Evolutionary conservation across 2,329 filamentous ascomycete species (phyloP).

Genomic region (Madurella mycetomatis): DNA sequence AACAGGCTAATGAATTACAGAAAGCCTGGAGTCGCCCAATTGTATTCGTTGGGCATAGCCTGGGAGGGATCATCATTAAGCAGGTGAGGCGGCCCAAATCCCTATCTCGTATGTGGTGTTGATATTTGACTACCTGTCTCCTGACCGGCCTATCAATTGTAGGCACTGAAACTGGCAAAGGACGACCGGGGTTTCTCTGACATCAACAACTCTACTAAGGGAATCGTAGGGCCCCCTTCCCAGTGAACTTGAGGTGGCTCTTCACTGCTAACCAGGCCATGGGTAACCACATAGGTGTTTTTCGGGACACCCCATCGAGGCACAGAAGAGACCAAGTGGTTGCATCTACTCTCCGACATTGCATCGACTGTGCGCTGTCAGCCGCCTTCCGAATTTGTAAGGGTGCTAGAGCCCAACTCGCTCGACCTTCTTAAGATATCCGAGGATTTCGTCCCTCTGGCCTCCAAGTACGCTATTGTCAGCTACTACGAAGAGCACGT

Average conservation of each 20-base stretch:
- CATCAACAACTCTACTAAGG: slow-evolving; percentile 13
- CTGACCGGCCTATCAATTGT: neutral
- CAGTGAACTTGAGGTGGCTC: too few relatives aligned
- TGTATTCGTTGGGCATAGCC: slow-evolving; percentile 18
- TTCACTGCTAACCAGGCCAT: too few relatives aligned
- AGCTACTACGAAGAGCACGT: slow-evolving; percentile 13
- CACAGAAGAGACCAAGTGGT: slow-evolving; percentile 7
- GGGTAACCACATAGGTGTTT: slow-evolving; percentile 1
- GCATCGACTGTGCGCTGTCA: neutral
- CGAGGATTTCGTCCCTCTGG: slow-evolving; percentile 8
- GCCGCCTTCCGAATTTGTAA: neutral
- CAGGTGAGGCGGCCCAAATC: slow-evolving; percentile 3
- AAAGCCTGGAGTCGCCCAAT: slow-evolving; percentile 2
- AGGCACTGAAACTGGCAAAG: neutral
- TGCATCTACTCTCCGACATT: neutral
- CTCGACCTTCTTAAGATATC: slow-evolving; percentile 10
- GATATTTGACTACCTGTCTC: too few relatives aligned
- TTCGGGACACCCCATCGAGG: slow-evolving; percentile 20
- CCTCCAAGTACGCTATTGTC: neutral
- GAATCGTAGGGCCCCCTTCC: slow-evolving; percentile 3
- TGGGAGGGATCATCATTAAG: slow-evolving; percentile 21
- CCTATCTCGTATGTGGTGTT: too few relatives aligned
- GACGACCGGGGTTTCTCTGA: neutral
- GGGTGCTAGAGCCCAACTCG: slow-evolving; percentile 4
- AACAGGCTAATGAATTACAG: too few relatives aligned